Evolutionary conservation across 805 yeast genomes (phyloP).

Genomic region (Metschnikowia picachoensis): DNA sequence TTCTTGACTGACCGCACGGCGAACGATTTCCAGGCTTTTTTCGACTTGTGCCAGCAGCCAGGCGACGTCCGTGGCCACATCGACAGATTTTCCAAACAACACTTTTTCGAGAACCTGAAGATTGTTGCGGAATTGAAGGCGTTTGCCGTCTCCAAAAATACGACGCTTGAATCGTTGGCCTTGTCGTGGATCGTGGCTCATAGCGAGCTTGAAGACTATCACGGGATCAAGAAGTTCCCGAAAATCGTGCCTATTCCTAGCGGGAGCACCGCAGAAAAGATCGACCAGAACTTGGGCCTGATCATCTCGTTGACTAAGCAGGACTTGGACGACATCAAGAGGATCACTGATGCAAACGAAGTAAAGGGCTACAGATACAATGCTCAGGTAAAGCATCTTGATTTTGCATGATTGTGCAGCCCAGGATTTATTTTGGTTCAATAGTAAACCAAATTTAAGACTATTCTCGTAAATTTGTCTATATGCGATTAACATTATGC

Average conservation of each 20-base stretch:
- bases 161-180: conserved; percentile 54
- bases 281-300: conserved; percentile 53
- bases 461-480: too few relatives aligned
- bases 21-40: conserved; percentile 28
- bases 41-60: conserved; percentile 40
- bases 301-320: conserved; percentile 46
- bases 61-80: conserved; percentile 51
- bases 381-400: conserved; percentile 16
- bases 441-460: too few relatives aligned
- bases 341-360: conserved; percentile 38
- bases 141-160: conserved; percentile 45
- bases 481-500: background rate
- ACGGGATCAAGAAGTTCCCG: conserved; percentile 43
- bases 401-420: conserved; percentile 7
- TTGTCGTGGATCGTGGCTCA: conserved; percentile 51
- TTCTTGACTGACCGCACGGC: conserved; percentile 61
- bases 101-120: conserved; percentile 48
- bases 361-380: conserved; percentile 59
- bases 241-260: conserved; percentile 78
- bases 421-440: background rate
- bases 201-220: conserved; percentile 55
- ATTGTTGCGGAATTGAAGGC: conserved; percentile 48
- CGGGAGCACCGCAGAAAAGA: conserved; percentile 56
- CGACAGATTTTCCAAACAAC: conserved; percentile 60
- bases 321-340: conserved; percentile 53